Conservation (phyloP, 164 flowering plant species). For the Aristolochia contorta region DNA sequence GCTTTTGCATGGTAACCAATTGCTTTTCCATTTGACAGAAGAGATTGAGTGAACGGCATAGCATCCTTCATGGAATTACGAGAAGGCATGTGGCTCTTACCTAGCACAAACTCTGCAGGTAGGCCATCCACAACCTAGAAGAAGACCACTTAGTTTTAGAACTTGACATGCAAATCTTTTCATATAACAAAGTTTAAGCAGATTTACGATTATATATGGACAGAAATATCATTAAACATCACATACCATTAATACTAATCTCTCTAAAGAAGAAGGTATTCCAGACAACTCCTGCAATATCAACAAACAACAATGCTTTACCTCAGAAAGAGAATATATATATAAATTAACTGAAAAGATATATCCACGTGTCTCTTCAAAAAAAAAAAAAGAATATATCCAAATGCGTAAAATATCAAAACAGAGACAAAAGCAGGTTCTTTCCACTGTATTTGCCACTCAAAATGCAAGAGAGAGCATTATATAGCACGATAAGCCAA, state of each 20-base stretch:
- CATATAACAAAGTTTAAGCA: conserved; percentile 1
- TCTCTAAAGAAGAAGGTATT: conserved; percentile 52
- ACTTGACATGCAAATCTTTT: neutral
- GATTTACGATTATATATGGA: neutral
- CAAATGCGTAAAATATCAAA: neutral
- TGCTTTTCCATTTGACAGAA: conserved; percentile 58
- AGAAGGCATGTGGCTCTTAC: conserved; percentile 68
- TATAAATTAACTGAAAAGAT: too few relatives aligned
- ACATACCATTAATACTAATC: conserved; percentile 72
- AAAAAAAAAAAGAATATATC: neutral
- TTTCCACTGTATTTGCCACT: neutral
- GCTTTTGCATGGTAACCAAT: conserved; percentile 88
- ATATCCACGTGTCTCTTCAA: too few relatives aligned
- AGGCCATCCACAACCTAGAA: conserved; percentile 96
- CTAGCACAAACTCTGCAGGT: conserved; percentile 95
- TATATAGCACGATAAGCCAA: too few relatives aligned
- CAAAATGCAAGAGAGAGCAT: too few relatives aligned
- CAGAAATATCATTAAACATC: neutral
- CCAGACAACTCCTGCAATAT: conserved; percentile 59
- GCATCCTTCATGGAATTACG: conserved; percentile 43
- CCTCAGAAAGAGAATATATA: neutral
- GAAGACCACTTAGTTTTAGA: neutral
- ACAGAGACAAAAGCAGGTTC: neutral
- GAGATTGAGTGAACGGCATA: conserved; percentile 87
- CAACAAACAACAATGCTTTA: conserved; percentile 1